Evolutionary conservation across 257 asterid species (phyloP).

Genomic region (Rubia yunnanensis): DNA sequence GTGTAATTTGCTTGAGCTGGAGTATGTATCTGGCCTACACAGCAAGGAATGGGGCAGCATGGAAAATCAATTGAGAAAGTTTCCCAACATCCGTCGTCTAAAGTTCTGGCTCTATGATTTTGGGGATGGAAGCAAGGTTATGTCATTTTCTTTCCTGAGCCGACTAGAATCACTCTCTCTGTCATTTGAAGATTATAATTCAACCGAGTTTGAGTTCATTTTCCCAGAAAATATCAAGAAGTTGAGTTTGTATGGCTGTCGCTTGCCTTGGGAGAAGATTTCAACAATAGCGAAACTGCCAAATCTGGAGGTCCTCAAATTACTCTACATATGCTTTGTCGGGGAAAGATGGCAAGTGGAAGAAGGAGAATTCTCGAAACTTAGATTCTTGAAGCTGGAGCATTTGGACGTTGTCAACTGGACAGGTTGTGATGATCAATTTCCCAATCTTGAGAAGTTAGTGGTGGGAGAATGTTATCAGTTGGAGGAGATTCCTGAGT

Average conservation of each 20-base stretch:
- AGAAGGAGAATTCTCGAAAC: background rate
- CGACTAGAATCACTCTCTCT: constrained; percentile 3
- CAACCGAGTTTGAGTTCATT: background rate
- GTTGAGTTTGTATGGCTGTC: background rate
- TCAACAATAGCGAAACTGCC: background rate
- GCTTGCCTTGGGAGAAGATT: background rate
- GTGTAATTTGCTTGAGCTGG: background rate
- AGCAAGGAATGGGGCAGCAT: background rate
- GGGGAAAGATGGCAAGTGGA: constrained; percentile 5
- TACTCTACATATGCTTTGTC: background rate
- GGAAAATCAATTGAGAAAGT: background rate
- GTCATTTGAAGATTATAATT: background rate
- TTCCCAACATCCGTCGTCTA: constrained; percentile 6
- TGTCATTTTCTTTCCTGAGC: background rate
- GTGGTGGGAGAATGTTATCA: background rate
- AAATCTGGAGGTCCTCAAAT: constrained; percentile 10
- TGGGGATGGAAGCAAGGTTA: background rate
- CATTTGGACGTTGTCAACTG: background rate
- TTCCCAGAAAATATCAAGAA: background rate
- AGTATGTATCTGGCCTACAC: background rate
- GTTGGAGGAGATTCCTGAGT: background rate
- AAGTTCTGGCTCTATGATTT: background rate
- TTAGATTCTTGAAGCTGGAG: background rate
- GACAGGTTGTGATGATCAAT: background rate
- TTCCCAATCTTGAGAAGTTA: background rate